Conservation (phyloP, 2,329 filamentous ascomycete species). For the Mycogone perniciosa region DNA sequence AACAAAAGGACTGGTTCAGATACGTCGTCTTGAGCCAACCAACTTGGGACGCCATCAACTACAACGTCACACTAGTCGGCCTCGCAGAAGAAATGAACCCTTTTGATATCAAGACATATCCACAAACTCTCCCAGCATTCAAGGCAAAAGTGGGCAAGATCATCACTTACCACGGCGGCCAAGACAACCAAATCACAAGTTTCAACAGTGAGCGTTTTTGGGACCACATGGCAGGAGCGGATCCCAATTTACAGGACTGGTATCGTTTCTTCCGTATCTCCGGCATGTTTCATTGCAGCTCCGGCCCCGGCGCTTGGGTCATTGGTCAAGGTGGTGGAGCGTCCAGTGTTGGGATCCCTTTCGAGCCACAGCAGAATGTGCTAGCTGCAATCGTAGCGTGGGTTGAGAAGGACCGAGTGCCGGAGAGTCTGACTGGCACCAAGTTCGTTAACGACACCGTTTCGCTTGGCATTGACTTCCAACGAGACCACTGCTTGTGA, state of each 20-base stretch:
- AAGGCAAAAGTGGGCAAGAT: conserved; percentile 36
- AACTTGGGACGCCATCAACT: conserved; percentile 27
- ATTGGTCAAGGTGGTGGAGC: conserved; percentile 21
- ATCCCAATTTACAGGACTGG: conserved; percentile 30
- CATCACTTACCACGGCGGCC: conserved; percentile 40
- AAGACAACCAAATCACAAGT: conserved; percentile 35
- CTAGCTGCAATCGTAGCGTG: conserved; percentile 42
- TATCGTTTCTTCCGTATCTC: conserved; percentile 49
- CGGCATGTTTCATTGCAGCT: conserved; percentile 46
- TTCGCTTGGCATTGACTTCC: conserved; percentile 20
- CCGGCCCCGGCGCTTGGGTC: conserved; percentile 39
- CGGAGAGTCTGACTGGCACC: conserved; percentile 33
- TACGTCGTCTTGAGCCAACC: conserved; percentile 37
- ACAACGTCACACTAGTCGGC: conserved; percentile 33
- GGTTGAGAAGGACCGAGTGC: conserved; percentile 38
- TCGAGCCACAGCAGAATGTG: conserved; percentile 36
- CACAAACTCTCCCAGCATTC: conserved; percentile 34
- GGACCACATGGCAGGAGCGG: conserved; percentile 25
- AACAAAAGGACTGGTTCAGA: conserved; percentile 26
- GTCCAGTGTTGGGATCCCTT: conserved; percentile 16
- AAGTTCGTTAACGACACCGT: conserved; percentile 25
- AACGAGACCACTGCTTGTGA: conserved; percentile 26
- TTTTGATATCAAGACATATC: conserved; percentile 31
- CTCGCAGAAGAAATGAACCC: conserved; percentile 32
- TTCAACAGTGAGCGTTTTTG: conserved; percentile 21